Base-by-base conservation (phyloP, 2,329 filamentous ascomycete species). In the Aspergillus pseudotamarii region DNA sequence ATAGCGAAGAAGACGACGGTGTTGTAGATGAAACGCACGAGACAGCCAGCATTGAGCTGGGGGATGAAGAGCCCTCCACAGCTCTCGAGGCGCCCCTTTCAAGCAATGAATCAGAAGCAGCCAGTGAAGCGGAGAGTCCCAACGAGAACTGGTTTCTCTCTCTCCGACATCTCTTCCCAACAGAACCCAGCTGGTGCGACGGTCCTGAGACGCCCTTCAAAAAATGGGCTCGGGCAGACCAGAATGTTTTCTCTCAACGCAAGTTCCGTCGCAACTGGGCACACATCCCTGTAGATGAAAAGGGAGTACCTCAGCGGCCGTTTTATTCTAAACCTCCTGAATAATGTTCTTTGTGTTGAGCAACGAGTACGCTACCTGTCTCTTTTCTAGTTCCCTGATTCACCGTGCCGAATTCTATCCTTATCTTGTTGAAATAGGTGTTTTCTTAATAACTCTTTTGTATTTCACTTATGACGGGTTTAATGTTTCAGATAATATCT, bases 151-250 rank as follows among this genome's bases (percentile, higher is more conserved):
- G 74, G 73, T 76, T 77, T 56, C 38, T 60, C 1, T 76, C 72
- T 26, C 69, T 77, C 14, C 65, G 67, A 14, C 71, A 71, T 32
- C 65, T 70, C 4, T 63, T 59, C n/a, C 60, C 67, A n/a, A 64
- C 61, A 11, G 64, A 62, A 8, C 67, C 69, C 8, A 59, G 65
- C 0, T 79, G 75, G 77, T 75, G 72, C 11, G 73, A 77, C 36
- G 68, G 72, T 46, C 70, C 69, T 2, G 72, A 76, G 58, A 81
- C 79, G 1, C 75, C 77, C 1, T 78, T 80, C 63, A 80, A 79
- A 62, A 63, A 62, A 8, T 81, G 76, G 73, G 75, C 73, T 14
- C 66, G 72, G 38, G 71, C 71, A 3, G 74, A 78, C 57, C 70
- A 73, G 51, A 75, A 77, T 23, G 66, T 77, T 23, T 61, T 71